Conservation (phyloP, 371 early-diverging fungal species). For the Apophysomyces trapeziformis region DNA sequence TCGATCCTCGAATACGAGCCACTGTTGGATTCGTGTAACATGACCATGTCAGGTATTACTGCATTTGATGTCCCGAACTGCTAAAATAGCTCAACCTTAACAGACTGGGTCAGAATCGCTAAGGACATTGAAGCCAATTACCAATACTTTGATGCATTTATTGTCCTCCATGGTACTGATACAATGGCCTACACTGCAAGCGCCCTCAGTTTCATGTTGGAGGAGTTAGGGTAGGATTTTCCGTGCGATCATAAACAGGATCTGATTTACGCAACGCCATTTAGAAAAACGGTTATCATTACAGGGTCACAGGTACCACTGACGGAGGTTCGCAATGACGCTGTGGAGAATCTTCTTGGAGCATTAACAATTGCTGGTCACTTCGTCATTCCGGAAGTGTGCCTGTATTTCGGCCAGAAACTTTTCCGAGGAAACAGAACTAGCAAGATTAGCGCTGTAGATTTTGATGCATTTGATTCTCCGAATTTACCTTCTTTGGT, state of each 20-base stretch:
- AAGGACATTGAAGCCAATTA: constrained; percentile 95
- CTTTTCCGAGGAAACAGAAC: constrained; percentile 95
- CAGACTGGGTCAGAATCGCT: constrained; percentile 96
- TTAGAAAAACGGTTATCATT: constrained; percentile 93
- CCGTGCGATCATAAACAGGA: neutral
- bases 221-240: constrained; percentile 77
- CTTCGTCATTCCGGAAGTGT: constrained; percentile 97
- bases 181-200: constrained; percentile 95
- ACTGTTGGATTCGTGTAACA: constrained; percentile 93
- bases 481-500: constrained; percentile 92
- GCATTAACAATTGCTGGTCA: constrained; percentile 93
- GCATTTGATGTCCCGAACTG: neutral
- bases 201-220: constrained; percentile 95
- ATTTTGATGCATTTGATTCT: constrained; percentile 96
- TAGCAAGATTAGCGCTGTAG: constrained; percentile 92
- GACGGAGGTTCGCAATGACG: constrained; percentile 97
- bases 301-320: constrained; percentile 97
- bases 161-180: constrained; percentile 94
- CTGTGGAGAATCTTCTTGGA: constrained; percentile 93
- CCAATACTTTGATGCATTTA: constrained; percentile 89
- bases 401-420: constrained; percentile 92
- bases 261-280: neutral
- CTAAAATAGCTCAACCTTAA: neutral
- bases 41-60: constrained; percentile 78
- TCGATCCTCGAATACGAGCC: constrained; percentile 94